Conservation (phyloP, 345 rosid species). For the Pistacia vera region DNA sequence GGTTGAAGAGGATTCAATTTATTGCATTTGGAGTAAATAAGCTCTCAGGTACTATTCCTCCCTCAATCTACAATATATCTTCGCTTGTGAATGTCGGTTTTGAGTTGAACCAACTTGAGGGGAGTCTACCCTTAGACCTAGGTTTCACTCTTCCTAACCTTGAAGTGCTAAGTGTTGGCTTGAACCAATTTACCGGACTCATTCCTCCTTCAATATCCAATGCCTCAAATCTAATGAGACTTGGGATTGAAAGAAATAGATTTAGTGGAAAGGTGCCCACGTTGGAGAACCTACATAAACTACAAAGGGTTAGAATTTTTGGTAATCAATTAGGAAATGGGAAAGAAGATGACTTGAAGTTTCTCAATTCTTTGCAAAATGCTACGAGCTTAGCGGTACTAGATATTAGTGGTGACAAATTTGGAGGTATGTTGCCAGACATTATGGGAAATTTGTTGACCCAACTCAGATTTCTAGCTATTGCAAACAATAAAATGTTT, state of each 20-base stretch:
- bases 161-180: neutral
- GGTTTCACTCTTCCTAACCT: slow-evolving; percentile 21
- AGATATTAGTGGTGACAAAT: neutral
- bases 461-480: neutral
- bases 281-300: neutral
- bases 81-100: neutral
- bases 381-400: neutral
- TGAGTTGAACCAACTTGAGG: neutral
- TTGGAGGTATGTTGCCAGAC: slow-evolving; percentile 17
- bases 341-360: slow-evolving; percentile 1
- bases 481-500: slow-evolving; percentile 11
- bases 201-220: slow-evolving; percentile 31
- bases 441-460: slow-evolving; percentile 12
- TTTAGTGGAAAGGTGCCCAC: slow-evolving; percentile 6
- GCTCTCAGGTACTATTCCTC: neutral
- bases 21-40: neutral
- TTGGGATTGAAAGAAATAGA: rapidly evolving
- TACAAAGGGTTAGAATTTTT: neutral
- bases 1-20: too few species aligned
- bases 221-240: neutral
- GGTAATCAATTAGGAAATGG: slow-evolving; percentile 4
- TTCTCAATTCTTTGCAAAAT: slow-evolving; percentile 16
- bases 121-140: neutral
- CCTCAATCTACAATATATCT: neutral
- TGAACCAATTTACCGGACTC: slow-evolving; percentile 20